Percentiles rank a stretch among this genome's conserved stretches.
These are phyloP conservation scores for Ceratocystis ficicola DNA, from an alignment of 2,329 filamentous ascomycete species.

Conservation along the genomic window DNA sequence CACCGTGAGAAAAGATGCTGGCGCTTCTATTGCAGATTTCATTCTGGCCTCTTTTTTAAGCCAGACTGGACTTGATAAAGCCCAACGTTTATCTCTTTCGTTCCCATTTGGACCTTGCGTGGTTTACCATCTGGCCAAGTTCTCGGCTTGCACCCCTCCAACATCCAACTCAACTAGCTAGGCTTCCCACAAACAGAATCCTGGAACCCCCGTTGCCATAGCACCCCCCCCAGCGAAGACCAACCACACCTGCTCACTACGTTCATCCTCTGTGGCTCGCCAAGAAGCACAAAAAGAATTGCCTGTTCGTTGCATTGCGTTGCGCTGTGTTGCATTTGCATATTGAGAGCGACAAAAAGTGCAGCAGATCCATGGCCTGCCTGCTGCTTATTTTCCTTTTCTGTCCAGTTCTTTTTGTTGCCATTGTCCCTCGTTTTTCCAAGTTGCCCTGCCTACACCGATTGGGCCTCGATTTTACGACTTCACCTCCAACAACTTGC, in stretches of 20 bases:
- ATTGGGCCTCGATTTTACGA: background rate
- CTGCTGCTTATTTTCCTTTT: background rate
- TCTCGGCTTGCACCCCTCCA: background rate
- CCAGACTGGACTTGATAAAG: too few relatives aligned
- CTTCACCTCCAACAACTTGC: background rate
- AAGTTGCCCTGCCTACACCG: background rate
- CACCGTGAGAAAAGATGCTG: background rate
- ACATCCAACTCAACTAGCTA: background rate
- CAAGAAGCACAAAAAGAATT: background rate
- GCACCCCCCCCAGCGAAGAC: constrained; percentile 2
- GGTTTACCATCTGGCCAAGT: background rate
- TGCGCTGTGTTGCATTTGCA: constrained; percentile 8
- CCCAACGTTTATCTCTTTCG: too few relatives aligned
- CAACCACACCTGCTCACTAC: background rate
- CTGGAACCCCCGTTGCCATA: constrained; percentile 8
- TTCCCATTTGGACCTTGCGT: background rate
- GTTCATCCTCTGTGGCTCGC: background rate
- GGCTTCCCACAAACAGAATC: background rate
- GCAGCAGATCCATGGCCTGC: background rate
- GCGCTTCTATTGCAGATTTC: background rate
- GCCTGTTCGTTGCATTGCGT: constrained; percentile 1
- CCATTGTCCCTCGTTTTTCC: background rate
- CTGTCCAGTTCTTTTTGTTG: background rate
- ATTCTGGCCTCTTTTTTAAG: too few relatives aligned
- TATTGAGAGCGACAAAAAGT: constrained; percentile 7